These are phyloP conservation scores for Auricularia cornea DNA, from an alignment of 768 basidiomycete species.

Conservation along the genomic window DNA sequence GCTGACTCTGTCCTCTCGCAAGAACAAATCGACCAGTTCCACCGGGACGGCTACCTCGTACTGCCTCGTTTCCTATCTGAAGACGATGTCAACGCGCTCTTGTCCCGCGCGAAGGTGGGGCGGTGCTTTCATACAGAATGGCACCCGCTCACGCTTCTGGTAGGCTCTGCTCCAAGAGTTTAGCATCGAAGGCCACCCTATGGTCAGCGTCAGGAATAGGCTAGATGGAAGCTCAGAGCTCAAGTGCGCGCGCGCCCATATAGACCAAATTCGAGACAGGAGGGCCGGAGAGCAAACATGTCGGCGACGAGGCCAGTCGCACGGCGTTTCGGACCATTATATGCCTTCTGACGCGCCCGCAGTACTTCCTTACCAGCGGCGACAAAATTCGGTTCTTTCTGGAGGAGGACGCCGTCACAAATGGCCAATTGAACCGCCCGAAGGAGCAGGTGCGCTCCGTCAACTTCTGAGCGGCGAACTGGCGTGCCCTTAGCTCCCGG, in stretches of 20 bases:
- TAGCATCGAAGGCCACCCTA: slow-evolving; percentile 66
- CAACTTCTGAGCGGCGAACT: neutral
- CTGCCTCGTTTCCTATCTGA: slow-evolving; percentile 61
- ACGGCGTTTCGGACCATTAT: neutral
- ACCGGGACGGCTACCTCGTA: slow-evolving; percentile 63
- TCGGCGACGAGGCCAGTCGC: slow-evolving; percentile 57
- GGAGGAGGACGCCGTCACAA: slow-evolving; percentile 73
- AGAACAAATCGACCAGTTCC: slow-evolving; percentile 56
- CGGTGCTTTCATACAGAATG: neutral
- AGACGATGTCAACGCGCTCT: slow-evolving; percentile 52
- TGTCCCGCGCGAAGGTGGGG: slow-evolving; percentile 54
- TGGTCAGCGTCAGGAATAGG: slow-evolving; percentile 33
- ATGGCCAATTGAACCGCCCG: slow-evolving; percentile 55
- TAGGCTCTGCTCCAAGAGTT: slow-evolving; percentile 63
- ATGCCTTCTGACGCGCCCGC: neutral
- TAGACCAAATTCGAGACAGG: slow-evolving; percentile 88
- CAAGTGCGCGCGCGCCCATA: slow-evolving; percentile 4
- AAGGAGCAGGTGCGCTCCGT: slow-evolving; percentile 15
- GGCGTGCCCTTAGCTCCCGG: slow-evolving; percentile 1
- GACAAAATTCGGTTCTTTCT: slow-evolving; percentile 95
- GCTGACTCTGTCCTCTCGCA: slow-evolving; percentile 35
- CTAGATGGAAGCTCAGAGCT: neutral
- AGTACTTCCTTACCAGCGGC: slow-evolving; percentile 82
- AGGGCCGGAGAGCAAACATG: slow-evolving; percentile 53
- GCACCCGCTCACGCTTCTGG: neutral